Percentiles rank a stretch among this genome's conserved stretches.
Evolutionary conservation across 495 filamentous ascomycete genomes (phyloP).

Genomic region (Tetracladium setigerum): DNA sequence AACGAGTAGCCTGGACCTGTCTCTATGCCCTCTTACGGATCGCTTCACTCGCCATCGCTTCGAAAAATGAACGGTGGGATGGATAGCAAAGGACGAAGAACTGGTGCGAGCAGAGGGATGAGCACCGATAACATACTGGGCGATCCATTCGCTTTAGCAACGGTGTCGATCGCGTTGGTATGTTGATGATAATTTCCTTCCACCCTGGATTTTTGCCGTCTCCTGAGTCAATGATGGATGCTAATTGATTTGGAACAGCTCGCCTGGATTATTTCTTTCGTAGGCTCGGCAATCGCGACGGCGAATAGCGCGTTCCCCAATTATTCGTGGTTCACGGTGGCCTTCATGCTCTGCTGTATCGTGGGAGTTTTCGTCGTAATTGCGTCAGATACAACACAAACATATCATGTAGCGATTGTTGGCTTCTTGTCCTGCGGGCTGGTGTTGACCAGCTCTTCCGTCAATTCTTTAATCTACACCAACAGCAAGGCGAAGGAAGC

Average conservation of each 20-base stretch:
- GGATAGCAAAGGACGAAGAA: slow-evolving; percentile 27
- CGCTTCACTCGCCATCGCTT: slow-evolving; percentile 64
- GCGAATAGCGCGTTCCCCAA: slow-evolving; percentile 57
- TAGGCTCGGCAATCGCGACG: slow-evolving; percentile 74
- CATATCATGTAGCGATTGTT: slow-evolving; percentile 88
- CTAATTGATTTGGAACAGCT: slow-evolving; percentile 45
- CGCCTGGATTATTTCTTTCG: slow-evolving; percentile 89
- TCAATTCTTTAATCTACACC: slow-evolving; percentile 73
- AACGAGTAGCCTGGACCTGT: slow-evolving; percentile 6
- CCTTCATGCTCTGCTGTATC: slow-evolving; percentile 78
- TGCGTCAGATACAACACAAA: slow-evolving; percentile 70
- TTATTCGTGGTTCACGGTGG: slow-evolving; percentile 84
- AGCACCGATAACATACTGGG: slow-evolving; percentile 84
- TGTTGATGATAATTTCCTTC: slow-evolving; percentile 28
- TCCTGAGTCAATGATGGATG: slow-evolving; percentile 17
- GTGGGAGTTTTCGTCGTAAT: slow-evolving; percentile 71
- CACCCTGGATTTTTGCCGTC: slow-evolving; percentile 4
- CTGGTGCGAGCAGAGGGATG: slow-evolving; percentile 32
- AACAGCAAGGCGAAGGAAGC: slow-evolving; percentile 68
- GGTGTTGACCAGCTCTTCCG: slow-evolving; percentile 73
- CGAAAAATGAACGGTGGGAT: slow-evolving; percentile 70
- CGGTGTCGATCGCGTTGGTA: slow-evolving; percentile 85
- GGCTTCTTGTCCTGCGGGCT: slow-evolving; percentile 79
- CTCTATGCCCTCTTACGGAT: slow-evolving; percentile 68
- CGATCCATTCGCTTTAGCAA: slow-evolving; percentile 93